A percentile compares a stretch with the other conserved stretches of the same genome.
phyloP scores from a whole-genome alignment of 345 rosid genomes.

The Diplotaxis tenuifolia region DNA sequence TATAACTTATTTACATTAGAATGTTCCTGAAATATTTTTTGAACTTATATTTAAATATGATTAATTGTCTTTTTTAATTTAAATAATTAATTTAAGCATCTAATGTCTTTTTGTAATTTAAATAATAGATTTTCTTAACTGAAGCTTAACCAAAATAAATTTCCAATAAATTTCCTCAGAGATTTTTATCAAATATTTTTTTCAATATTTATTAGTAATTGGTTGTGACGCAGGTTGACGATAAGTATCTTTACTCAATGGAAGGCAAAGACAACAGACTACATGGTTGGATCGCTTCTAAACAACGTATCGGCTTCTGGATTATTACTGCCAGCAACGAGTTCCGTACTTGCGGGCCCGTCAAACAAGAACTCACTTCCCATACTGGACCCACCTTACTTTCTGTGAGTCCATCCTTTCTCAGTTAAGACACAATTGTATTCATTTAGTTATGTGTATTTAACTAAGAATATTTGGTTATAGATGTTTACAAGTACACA shows the following conservation, averaged over 20 bases:
- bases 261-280: conserved; percentile 58
- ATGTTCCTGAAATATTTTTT: too few species aligned
- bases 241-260: conserved; percentile 73
- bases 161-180: too few species aligned
- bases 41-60: too few species aligned
- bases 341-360: conserved; percentile 67
- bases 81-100: too few species aligned
- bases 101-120: too few species aligned
- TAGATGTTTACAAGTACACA: conserved; percentile 94
- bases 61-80: too few species aligned
- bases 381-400: conserved; percentile 74
- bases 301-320: conserved; percentile 74
- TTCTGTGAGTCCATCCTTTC: conserved; percentile 48
- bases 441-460: background rate
- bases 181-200: too few species aligned
- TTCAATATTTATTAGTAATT: background rate
- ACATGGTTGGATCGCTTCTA: conserved; percentile 73
- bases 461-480: background rate
- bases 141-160: too few species aligned
- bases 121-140: too few species aligned
- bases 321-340: conserved; percentile 78
- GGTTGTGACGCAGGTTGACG: conserved; percentile 65
- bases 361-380: conserved; percentile 83
- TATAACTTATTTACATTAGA: too few species aligned
- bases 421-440: too few species aligned